phyloP scores from a whole-genome alignment of 257 asterid species.

The Plantago ovata region DNA sequence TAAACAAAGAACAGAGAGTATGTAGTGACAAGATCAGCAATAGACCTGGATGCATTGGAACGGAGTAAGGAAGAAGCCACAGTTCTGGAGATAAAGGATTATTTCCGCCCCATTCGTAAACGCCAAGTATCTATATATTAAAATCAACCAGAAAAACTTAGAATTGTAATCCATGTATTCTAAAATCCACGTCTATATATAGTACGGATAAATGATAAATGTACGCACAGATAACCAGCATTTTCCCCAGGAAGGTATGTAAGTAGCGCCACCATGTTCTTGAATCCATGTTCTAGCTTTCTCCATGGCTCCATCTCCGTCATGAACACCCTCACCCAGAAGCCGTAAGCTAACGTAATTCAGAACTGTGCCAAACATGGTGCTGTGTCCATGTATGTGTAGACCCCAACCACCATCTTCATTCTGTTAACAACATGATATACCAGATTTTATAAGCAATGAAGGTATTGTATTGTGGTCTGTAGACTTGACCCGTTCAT shows the following conservation, averaged over 20 bases:
- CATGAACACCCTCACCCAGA: conserved; percentile 58
- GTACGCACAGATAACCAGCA: conserved; percentile 59
- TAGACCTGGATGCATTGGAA: conserved; percentile 49
- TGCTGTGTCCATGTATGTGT: conserved; percentile 74
- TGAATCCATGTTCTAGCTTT: conserved; percentile 68
- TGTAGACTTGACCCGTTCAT: too few species aligned
- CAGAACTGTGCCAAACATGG: conserved; percentile 76
- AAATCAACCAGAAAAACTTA: too few species aligned
- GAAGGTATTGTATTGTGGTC: too few species aligned
- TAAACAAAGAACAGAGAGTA: too few species aligned
- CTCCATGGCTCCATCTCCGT: conserved; percentile 46
- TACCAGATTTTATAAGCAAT: too few species aligned
- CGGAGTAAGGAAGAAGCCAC: conserved; percentile 40
- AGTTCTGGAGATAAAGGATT: conserved; percentile 63
- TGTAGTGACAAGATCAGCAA: too few species aligned
- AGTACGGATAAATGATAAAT: too few species aligned
- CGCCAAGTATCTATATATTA: conserved; percentile 40
- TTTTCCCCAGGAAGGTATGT: conserved; percentile 86
- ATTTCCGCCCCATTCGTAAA: conserved; percentile 49
- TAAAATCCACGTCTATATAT: too few species aligned
- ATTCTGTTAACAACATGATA: conserved; percentile 43
- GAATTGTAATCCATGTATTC: too few species aligned
- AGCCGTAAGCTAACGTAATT: conserved; percentile 59
- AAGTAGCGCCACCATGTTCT: conserved; percentile 78
- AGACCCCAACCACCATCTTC: conserved; percentile 91